Percentiles rank a stretch among this genome's conserved stretches.
Conservation (phyloP, 176 grass and related monocot species). For the Carex kokanica region DNA sequence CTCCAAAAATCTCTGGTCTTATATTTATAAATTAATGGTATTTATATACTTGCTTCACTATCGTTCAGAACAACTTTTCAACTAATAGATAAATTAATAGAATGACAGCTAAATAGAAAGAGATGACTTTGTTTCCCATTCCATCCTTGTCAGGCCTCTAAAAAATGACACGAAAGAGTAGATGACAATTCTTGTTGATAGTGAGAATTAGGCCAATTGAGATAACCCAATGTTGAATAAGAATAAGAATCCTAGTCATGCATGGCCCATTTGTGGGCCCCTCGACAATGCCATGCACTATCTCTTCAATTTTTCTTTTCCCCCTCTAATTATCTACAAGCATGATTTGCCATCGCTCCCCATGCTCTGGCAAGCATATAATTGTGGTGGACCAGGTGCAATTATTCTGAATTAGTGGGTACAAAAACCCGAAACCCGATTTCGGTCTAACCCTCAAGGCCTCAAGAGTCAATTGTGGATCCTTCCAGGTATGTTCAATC, state of each 20-base stretch:
- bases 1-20: not conserved
- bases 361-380: slow-evolving; percentile 11
- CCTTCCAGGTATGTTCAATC: not conserved
- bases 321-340: slow-evolving; percentile 18
- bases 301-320: not conserved
- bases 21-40: not conserved
- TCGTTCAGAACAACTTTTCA: not conserved
- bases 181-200: slow-evolving; percentile 17
- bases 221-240: slow-evolving; percentile 26
- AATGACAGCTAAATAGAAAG: not conserved
- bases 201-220: slow-evolving; percentile 20
- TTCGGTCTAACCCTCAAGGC: not conserved
- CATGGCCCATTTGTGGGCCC: slow-evolving; percentile 5
- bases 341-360: slow-evolving; percentile 13
- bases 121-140: not conserved
- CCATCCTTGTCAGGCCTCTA: not conserved
- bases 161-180: slow-evolving; percentile 4
- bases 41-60: not conserved
- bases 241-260: slow-evolving; percentile 22
- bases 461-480: not conserved
- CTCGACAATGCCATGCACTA: slow-evolving; percentile 8
- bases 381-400: slow-evolving; percentile 22
- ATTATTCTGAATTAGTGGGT: slow-evolving; percentile 1
- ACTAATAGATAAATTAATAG: not conserved
- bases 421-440: slow-evolving; percentile 5